phyloP scores from a whole-genome alignment of 495 filamentous ascomycete species.

The Chaetomium cochliodes region DNA sequence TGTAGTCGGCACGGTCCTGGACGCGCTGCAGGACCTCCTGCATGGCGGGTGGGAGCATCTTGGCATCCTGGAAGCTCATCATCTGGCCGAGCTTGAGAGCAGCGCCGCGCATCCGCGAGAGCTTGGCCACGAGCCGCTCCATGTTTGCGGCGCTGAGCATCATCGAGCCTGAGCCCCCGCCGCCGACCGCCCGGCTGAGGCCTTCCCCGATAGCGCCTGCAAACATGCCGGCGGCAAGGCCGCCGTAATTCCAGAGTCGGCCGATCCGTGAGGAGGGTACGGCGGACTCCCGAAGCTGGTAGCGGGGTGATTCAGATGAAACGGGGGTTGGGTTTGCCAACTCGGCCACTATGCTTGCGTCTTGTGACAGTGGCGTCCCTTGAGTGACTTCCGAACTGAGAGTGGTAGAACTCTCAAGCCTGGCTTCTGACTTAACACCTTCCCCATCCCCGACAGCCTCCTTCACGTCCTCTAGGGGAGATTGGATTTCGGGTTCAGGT shows the following conservation, averaged over 20 bases:
- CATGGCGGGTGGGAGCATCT: slow-evolving; percentile 84
- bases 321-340: slow-evolving; percentile 8
- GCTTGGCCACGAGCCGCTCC: slow-evolving; percentile 85
- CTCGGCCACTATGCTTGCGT: slow-evolving; percentile 24
- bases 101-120: slow-evolving; percentile 96
- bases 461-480: neutral
- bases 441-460: neutral
- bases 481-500: neutral
- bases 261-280: slow-evolving; percentile 87
- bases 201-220: slow-evolving; percentile 88
- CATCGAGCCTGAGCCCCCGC: slow-evolving; percentile 62
- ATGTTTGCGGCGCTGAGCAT: slow-evolving; percentile 89
- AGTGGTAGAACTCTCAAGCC: neutral
- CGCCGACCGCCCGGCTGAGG: slow-evolving; percentile 65
- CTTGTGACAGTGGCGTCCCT: slow-evolving; percentile 9
- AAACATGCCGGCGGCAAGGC: slow-evolving; percentile 90
- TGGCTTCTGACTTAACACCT: neutral
- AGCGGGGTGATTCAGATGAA: slow-evolving; percentile 36
- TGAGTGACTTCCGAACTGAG: neutral
- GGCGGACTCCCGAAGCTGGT: slow-evolving; percentile 81
- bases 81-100: slow-evolving; percentile 97
- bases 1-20: slow-evolving; percentile 96
- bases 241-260: slow-evolving; percentile 90
- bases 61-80: slow-evolving; percentile 97
- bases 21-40: slow-evolving; percentile 87